Base-by-base conservation (phyloP, 2,329 filamentous ascomycete genomes). In the Penicillium sp. region DNA sequence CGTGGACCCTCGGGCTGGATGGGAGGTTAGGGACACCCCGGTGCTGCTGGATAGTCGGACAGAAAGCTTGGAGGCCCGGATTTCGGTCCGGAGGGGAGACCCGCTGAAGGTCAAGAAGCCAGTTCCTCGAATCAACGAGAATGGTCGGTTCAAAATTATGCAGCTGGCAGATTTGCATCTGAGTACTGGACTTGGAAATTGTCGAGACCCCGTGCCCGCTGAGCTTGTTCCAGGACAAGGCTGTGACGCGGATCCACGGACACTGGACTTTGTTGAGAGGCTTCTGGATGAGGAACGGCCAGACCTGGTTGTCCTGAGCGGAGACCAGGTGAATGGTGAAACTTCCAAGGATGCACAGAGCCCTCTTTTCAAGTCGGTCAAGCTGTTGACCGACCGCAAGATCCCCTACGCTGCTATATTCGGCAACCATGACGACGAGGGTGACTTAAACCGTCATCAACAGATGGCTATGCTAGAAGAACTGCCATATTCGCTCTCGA, bases 381-480 rank as follows among this genome's bases (percentile, higher is more conserved):
- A 91, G 52, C 84, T 96, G 13, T 87, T 99, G 55, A 90, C 92
- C 65, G 88, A 92, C 75, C 91, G 91, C 75, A 92, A 92, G 71
- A 92, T 98, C 44, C 95, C 95, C 0, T 98, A 96, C 72, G 91
- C 93, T 17, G 89, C 90, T 64, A 98, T 99, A 63, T 97, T 98
- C 72, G 95, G 95, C 60, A 99, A 99, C 75, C 95, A 99, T 76
- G 95, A 99, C 73, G 94, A 98, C 71, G 94, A 98, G 81, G 89
- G 90, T 38, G 88, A 91, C 50, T 85, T 97, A 67, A 87, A 89
- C 17, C 90, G 95, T 60, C 82, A 85, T 5, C 86, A 87, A 2
- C 90, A 95, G 72, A 98, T 99, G 93, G 83, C 88, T 3, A 83
- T 99, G 15, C 88, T 97, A 70, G 89, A 97, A 75, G 88, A 89